Percentiles rank a stretch among this genome's conserved stretches.
phyloP scores from a whole-genome alignment of 148 eudicot genomes.

The Diospyros lotus region DNA sequence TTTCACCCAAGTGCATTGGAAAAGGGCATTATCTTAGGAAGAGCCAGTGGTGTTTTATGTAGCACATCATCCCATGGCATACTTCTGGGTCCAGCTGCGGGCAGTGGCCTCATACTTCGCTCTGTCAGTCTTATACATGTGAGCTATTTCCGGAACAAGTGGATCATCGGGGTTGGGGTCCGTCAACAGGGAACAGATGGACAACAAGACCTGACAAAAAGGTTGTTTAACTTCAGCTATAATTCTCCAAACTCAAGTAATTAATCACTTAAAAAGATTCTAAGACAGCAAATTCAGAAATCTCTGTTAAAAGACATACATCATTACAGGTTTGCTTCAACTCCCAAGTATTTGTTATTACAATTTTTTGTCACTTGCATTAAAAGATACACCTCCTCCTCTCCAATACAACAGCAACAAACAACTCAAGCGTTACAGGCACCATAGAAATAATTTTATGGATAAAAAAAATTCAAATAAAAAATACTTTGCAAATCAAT shows the following conservation, averaged over 20 bases:
- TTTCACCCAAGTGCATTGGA: background rate
- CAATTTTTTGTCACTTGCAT: too few relatives aligned
- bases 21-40: background rate
- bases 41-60: background rate
- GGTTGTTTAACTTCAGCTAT: background rate
- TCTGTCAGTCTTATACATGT: slow-evolving; percentile 17
- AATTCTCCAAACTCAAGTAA: background rate
- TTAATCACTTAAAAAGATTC: too few relatives aligned
- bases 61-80: slow-evolving; percentile 17
- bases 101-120: slow-evolving; percentile 18
- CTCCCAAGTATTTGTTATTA: too few relatives aligned
- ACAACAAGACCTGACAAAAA: slow-evolving; percentile 14
- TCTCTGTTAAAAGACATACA: too few relatives aligned
- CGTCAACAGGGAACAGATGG: slow-evolving; percentile 20
- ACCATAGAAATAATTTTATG: background rate
- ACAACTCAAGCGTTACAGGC: background rate
- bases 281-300: too few relatives aligned
- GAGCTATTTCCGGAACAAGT: slow-evolving; percentile 20
- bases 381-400: too few relatives aligned
- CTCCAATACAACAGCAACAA: too few relatives aligned
- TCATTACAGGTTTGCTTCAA: too few relatives aligned
- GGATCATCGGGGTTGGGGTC: slow-evolving; percentile 22
- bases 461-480: too few relatives aligned
- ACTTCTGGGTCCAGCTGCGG: slow-evolving; percentile 23
- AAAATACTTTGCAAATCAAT: too few relatives aligned